Percentiles rank a stretch among this genome's conserved stretches.
Evolutionary conservation across 352 stramenopile species (phyloP).

Genomic region (Phytophthora citrophthora): DNA sequence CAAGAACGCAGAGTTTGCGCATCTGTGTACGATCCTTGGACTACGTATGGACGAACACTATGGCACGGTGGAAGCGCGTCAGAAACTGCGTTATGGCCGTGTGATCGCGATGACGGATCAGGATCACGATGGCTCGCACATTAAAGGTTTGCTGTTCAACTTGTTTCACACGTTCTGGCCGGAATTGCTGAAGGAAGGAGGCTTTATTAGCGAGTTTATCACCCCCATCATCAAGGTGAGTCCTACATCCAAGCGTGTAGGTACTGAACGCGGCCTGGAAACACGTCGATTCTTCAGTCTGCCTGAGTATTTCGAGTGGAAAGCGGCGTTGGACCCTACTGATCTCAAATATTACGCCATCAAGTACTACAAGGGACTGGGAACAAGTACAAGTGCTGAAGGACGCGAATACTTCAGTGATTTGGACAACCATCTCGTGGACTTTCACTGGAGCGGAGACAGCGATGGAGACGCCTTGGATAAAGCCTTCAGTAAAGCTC

Average conservation of each 20-base stretch:
- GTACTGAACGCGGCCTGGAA: constrained; percentile 73
- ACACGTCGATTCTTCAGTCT: constrained; percentile 96
- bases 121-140: constrained; percentile 98
- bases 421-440: constrained; percentile 94
- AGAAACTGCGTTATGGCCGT: constrained; percentile 97
- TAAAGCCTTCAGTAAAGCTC: constrained; percentile 98
- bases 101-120: constrained; percentile 99
- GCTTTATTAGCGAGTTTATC: constrained; percentile 99
- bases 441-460: constrained; percentile 78
- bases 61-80: constrained; percentile 88
- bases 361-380: constrained; percentile 99
- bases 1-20: constrained; percentile 96
- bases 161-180: constrained; percentile 99
- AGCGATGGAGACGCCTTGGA: constrained; percentile 95
- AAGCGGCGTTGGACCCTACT: constrained; percentile 54
- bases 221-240: constrained; percentile 99
- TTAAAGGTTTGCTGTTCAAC: constrained; percentile 99
- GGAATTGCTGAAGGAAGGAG: constrained; percentile 92
- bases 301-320: constrained; percentile 97
- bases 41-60: constrained; percentile 97
- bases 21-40: constrained; percentile 98
- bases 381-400: constrained; percentile 97
- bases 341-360: constrained; percentile 94
- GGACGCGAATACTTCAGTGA: constrained; percentile 99
- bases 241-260: constrained; percentile 49